A percentile compares a stretch with the other conserved stretches of the same genome.
phyloP scores from a whole-genome alignment of 352 stramenopile species.

The Pythium plurisporium region DNA sequence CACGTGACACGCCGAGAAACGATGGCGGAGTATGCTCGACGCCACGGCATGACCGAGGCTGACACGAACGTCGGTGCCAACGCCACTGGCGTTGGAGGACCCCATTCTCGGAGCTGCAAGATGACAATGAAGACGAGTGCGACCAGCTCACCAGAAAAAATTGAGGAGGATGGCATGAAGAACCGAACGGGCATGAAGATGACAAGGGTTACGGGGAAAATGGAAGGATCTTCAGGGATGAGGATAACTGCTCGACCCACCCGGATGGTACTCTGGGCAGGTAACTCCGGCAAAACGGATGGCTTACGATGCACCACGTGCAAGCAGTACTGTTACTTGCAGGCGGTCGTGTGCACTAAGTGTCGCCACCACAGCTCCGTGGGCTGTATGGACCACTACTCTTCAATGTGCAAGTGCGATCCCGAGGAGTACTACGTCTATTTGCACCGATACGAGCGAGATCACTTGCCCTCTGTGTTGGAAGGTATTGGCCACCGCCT shows the following conservation, averaged over 20 bases:
- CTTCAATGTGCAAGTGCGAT: constrained; percentile 75
- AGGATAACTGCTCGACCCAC: constrained; percentile 36
- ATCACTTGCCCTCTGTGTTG: constrained; percentile 37
- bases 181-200: constrained; percentile 21
- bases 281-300: constrained; percentile 69
- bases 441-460: constrained; percentile 46
- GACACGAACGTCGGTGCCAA: constrained; percentile 9
- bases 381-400: constrained; percentile 72
- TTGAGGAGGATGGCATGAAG: constrained; percentile 1
- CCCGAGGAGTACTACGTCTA: constrained; percentile 49
- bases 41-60: constrained; percentile 29
- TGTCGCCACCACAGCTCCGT: constrained; percentile 59
- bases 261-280: constrained; percentile 79
- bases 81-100: neutral
- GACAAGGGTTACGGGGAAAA: constrained; percentile 16
- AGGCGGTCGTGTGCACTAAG: constrained; percentile 74
- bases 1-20: constrained; percentile 36
- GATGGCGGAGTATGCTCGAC: constrained; percentile 40
- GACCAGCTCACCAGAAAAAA: constrained; percentile 7
- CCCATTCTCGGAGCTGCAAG: constrained; percentile 20
- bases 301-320: constrained; percentile 68
- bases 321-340: constrained; percentile 85
- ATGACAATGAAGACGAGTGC: constrained; percentile 13
- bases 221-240: constrained; percentile 23
- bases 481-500: constrained; percentile 31